Percentiles rank a stretch among this genome's conserved stretches.
Conservation (phyloP, 1,284 basidiomycete species). For the Ustilago hordei region DNA sequence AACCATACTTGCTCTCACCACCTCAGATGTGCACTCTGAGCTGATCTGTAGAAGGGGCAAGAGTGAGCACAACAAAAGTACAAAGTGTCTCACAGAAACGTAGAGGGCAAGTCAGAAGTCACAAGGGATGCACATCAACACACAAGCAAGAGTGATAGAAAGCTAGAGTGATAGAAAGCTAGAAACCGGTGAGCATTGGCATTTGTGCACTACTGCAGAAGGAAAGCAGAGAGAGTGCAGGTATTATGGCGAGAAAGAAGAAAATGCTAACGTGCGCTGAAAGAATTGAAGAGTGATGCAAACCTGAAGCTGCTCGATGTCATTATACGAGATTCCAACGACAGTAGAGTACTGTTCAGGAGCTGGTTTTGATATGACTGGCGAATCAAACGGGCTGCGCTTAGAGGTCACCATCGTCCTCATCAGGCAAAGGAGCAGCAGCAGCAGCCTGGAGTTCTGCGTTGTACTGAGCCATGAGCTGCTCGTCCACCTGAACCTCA, state of each 20-base stretch:
- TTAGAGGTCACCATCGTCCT: conserved; percentile 72
- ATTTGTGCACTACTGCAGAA: conserved; percentile 18
- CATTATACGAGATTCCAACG: background rate
- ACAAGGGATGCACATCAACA: no score
- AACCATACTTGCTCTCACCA: background rate
- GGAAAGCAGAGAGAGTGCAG: conserved; percentile 25
- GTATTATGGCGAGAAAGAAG: conserved; percentile 26
- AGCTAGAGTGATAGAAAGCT: background rate
- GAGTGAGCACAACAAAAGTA: no score
- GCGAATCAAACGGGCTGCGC: background rate
- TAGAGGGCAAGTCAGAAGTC: no score
- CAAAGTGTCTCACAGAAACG: no score
- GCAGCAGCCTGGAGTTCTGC: conserved; percentile 77
- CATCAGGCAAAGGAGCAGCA: conserved; percentile 73
- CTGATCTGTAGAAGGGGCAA: no score
- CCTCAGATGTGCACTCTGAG: no score
- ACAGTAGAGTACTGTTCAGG: background rate
- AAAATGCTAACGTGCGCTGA: conserved; percentile 5
- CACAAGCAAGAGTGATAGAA: no score
- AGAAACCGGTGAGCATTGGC: conserved; percentile 18
- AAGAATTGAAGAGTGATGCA: background rate
- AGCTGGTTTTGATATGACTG: background rate
- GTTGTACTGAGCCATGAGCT: conserved; percentile 86
- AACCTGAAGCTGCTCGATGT: background rate
- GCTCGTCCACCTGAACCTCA: conserved; percentile 86